phyloP scores from a whole-genome alignment of 2,329 filamentous ascomycete genomes.

The Phialemonium atrogriseum region DNA sequence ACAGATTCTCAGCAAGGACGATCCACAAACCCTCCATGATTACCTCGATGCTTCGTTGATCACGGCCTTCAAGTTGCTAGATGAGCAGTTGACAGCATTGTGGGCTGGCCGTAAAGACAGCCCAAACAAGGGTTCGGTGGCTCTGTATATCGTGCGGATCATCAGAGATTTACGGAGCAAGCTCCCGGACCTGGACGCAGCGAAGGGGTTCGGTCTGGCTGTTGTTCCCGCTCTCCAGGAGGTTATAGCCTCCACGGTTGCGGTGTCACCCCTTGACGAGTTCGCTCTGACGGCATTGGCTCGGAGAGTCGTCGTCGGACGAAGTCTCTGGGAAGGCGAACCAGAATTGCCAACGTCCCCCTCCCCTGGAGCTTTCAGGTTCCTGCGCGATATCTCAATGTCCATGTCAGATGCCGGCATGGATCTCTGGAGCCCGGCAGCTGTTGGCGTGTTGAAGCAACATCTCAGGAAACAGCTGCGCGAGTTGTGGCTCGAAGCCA shows the following conservation, averaged over 20 bases:
- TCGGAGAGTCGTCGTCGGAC: slow-evolving; percentile 45
- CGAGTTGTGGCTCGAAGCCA: slow-evolving; percentile 35
- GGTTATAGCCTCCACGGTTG: slow-evolving; percentile 47
- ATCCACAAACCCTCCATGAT: slow-evolving; percentile 27
- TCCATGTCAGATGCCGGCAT: slow-evolving; percentile 63
- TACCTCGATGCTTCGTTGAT: slow-evolving; percentile 22
- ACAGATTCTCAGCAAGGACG: slow-evolving; percentile 58
- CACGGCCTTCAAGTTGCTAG: slow-evolving; percentile 36
- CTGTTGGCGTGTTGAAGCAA: slow-evolving; percentile 56
- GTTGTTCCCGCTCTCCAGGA: slow-evolving; percentile 58
- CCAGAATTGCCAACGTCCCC: slow-evolving; percentile 71
- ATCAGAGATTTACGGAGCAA: slow-evolving; percentile 65
- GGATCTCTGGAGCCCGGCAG: slow-evolving; percentile 73
- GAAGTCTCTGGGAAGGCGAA: slow-evolving; percentile 71
- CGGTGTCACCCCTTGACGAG: slow-evolving; percentile 37
- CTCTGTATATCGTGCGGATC: slow-evolving; percentile 63
- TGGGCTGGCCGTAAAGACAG: slow-evolving; percentile 38
- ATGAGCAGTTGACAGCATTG: slow-evolving; percentile 42
- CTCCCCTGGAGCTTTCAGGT: slow-evolving; percentile 63
- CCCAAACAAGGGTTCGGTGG: slow-evolving; percentile 41
- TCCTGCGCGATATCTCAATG: slow-evolving; percentile 56
- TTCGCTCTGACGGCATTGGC: slow-evolving; percentile 34
- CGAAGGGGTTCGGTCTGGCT: slow-evolving; percentile 48
- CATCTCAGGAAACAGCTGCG: slow-evolving; percentile 42
- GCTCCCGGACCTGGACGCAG: slow-evolving; percentile 43